Conservation (phyloP, 202 grass and related monocot genomes). For the Bolboschoenoplectus hybrid region DNA sequence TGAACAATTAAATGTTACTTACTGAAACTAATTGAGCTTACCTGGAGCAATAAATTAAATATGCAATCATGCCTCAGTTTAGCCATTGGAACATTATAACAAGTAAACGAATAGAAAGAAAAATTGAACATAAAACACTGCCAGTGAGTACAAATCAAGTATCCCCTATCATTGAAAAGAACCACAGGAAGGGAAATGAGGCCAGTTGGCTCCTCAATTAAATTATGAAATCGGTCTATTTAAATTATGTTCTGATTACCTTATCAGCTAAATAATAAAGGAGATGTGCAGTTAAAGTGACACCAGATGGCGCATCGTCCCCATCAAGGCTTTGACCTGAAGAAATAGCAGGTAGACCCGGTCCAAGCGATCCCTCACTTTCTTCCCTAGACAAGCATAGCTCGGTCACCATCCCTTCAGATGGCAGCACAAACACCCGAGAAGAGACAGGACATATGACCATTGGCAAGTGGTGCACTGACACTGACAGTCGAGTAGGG, state of each 20-base stretch:
- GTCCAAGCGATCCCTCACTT: conserved; percentile 73
- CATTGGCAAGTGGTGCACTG: conserved; percentile 82
- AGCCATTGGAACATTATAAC: neutral
- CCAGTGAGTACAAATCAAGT: neutral
- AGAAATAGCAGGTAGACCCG: conserved; percentile 75
- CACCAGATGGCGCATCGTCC: conserved; percentile 78
- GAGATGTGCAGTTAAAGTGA: conserved; percentile 84
- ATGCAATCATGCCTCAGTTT: neutral
- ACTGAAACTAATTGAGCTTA: neutral
- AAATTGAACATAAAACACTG: neutral
- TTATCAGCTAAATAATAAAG: conserved; percentile 92
- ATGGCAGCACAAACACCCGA: conserved; percentile 78
- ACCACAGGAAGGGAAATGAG: neutral
- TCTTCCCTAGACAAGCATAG: conserved; percentile 62
- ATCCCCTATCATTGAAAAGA: neutral
- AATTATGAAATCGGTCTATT: neutral
- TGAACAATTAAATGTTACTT: neutral
- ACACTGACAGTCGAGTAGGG: conserved; percentile 53
- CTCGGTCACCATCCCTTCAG: conserved; percentile 74
- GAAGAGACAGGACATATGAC: conserved; percentile 88
- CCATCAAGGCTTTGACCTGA: conserved; percentile 65
- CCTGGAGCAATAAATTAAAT: neutral
- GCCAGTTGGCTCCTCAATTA: neutral
- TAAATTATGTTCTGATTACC: conserved; percentile 46
- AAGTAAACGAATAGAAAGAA: neutral